These are phyloP conservation scores for Aquanectria penicillioides DNA, from an alignment of 2,329 filamentous ascomycete species.

Conservation along the genomic window DNA sequence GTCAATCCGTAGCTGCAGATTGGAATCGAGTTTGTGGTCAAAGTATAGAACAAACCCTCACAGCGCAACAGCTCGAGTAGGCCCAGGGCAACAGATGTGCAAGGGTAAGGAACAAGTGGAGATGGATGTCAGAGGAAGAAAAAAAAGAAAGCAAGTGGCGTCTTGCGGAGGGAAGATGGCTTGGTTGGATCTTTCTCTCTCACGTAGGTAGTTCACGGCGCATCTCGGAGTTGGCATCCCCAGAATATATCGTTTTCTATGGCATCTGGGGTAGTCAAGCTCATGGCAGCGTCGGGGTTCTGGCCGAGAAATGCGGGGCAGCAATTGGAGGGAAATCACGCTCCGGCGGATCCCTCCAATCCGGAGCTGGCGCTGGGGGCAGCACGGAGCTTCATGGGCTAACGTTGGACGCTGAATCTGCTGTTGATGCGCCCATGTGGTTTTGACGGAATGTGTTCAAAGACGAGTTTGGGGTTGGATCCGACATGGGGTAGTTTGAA, in stretches of 20 bases:
- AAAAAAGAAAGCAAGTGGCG: conserved; percentile 1
- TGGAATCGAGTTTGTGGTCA: too few relatives aligned
- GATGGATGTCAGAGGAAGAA: not conserved
- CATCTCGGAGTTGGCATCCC: conserved; percentile 19
- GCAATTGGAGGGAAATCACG: conserved; percentile 44
- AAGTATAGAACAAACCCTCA: too few relatives aligned
- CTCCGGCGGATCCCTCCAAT: conserved; percentile 37
- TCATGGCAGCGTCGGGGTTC: conserved; percentile 37
- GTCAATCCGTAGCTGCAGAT: conserved; percentile 28
- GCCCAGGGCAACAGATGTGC: not conserved
- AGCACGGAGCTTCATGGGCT: conserved; percentile 24
- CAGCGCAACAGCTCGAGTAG: not conserved
- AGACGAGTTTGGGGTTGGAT: not conserved
- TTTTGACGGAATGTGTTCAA: conserved; percentile 14
- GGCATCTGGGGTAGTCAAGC: conserved; percentile 11
- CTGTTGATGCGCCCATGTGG: conserved; percentile 28
- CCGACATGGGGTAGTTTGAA: conserved; percentile 1
- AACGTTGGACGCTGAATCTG: conserved; percentile 31
- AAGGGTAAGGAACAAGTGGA: conserved; percentile 6
- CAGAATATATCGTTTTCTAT: conserved; percentile 20
- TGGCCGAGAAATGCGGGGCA: conserved; percentile 35
- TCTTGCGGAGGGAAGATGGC: not conserved
- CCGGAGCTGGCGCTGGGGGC: conserved; percentile 12
- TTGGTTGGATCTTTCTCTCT: not conserved
- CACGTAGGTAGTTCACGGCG: conserved; percentile 8